Percentiles rank a stretch among this genome's conserved stretches.
These are phyloP conservation scores for Populus davidiana DNA, from an alignment of 345 rosid genomes.

Conservation along the genomic window DNA sequence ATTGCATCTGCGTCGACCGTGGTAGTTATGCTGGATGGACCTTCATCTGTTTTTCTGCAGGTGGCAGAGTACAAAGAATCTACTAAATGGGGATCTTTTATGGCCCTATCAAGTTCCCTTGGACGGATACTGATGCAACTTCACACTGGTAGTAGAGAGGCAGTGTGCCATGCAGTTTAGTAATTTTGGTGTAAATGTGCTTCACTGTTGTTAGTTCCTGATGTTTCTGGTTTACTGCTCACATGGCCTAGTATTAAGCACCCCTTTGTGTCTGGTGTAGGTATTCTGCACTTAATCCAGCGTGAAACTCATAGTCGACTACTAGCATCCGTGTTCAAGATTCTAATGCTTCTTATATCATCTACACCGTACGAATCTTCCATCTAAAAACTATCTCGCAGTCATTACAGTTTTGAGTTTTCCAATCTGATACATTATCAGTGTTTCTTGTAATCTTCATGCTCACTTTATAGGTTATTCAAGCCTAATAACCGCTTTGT, in stretches of 20 bases:
- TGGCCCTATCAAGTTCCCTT: constrained; percentile 81
- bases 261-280: constrained; percentile 39
- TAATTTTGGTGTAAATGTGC: constrained; percentile 10
- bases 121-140: constrained; percentile 86
- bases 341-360: constrained; percentile 71
- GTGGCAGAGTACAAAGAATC: constrained; percentile 89
- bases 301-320: constrained; percentile 67
- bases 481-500: neutral
- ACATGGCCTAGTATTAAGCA: constrained; percentile 12
- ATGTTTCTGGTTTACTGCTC: constrained; percentile 10
- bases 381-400: constrained; percentile 9
- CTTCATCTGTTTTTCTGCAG: constrained; percentile 79
- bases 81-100: constrained; percentile 62
- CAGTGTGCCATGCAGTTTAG: constrained; percentile 17
- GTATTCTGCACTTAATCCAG: constrained; percentile 69
- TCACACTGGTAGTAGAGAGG: constrained; percentile 63
- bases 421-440: neutral
- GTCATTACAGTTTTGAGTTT: constrained; percentile 7
- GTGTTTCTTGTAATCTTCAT: neutral
- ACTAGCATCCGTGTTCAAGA: constrained; percentile 69
- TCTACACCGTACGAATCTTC: constrained; percentile 80
- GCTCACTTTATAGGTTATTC: neutral
- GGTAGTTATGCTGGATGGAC: constrained; percentile 77
- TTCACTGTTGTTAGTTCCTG: constrained; percentile 4
- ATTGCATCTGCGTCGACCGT: constrained; percentile 75